These are phyloP conservation scores for Beta macrorhiza DNA, from an alignment of 179 eudicot genomes.

Conservation along the genomic window DNA sequence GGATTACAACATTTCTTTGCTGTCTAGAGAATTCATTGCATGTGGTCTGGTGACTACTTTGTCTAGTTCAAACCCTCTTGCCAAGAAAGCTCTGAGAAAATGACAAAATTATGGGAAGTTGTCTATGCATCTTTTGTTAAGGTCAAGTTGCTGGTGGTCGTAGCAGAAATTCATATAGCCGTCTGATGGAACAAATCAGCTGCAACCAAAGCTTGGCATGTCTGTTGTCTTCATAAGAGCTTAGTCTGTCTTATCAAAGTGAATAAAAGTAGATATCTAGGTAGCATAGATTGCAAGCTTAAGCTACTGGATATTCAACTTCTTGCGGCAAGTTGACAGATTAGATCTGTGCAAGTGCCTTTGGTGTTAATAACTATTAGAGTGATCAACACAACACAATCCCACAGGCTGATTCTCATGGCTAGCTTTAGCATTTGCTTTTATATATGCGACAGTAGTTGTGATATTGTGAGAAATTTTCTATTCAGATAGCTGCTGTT, in stretches of 20 bases:
- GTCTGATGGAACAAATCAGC: too few species aligned
- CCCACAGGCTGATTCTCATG: neutral
- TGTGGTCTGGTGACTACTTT: neutral
- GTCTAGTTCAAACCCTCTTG: neutral
- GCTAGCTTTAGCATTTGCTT: neutral
- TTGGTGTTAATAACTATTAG: neutral
- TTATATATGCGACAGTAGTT: neutral
- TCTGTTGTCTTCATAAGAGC: neutral
- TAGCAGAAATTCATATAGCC: too few species aligned
- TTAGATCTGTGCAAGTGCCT: neutral
- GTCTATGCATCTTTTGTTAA: neutral
- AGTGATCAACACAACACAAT: neutral
- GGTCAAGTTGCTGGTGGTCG: too few species aligned
- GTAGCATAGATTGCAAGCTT: neutral
- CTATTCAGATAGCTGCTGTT: neutral
- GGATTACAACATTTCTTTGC: too few species aligned
- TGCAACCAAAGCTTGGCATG: neutral
- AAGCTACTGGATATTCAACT: neutral
- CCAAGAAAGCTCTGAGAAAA: neutral
- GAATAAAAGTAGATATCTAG: neutral
- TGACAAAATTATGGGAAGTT: neutral
- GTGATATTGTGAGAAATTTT: neutral
- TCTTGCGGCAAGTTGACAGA: neutral
- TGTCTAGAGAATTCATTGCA: neutral
- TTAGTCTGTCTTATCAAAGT: neutral